These are phyloP conservation scores for Leersia perrieri DNA, from an alignment of 176 grass and related monocot genomes.

Conservation along the genomic window DNA sequence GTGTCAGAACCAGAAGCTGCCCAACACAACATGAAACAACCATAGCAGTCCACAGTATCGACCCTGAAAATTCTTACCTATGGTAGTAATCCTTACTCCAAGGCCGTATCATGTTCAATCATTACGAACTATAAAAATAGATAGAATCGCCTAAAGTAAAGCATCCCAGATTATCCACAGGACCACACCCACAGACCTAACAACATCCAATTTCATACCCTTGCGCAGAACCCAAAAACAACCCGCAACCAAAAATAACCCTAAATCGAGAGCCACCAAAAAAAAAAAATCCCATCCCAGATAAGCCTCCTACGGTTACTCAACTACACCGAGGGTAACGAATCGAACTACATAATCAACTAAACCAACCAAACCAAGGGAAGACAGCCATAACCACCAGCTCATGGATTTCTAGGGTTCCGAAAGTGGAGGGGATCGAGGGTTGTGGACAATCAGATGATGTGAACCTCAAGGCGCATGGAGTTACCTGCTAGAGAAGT, in stretches of 20 bases:
- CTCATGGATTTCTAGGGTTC: constrained; percentile 23
- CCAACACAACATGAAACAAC: background rate
- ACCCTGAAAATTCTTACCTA: background rate
- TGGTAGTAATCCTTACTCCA: background rate
- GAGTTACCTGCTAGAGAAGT: constrained; percentile 12
- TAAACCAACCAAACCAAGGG: background rate
- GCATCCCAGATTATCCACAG: background rate
- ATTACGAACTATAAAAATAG: background rate
- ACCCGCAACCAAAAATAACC: background rate
- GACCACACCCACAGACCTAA: background rate
- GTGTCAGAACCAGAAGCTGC: background rate
- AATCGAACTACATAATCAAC: background rate
- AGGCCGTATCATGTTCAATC: background rate
- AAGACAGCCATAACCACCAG: background rate
- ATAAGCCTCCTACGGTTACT: background rate
- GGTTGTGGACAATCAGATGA: background rate
- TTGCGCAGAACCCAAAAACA: background rate
- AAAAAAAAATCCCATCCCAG: background rate
- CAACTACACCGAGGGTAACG: background rate
- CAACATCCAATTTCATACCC: background rate
- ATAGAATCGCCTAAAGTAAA: background rate
- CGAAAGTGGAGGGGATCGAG: background rate
- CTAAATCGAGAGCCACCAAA: background rate
- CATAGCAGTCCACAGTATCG: background rate
- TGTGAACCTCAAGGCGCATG: background rate